Base-by-base conservation (phyloP, 768 basidiomycete species). In the Gelatoporia subvermispora region DNA sequence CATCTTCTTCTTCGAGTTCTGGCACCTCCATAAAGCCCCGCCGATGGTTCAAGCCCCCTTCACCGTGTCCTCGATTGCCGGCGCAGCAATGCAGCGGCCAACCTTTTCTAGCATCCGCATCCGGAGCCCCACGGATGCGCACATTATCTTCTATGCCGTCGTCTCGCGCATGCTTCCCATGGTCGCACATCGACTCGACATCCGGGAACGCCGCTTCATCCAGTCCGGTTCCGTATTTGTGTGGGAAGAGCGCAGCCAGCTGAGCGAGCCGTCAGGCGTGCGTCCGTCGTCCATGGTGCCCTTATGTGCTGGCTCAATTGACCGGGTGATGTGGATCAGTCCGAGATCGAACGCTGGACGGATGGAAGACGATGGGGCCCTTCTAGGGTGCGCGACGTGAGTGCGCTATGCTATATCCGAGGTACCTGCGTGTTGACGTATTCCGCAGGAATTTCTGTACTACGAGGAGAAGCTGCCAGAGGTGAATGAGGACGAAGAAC, bases 331-430 rank as follows among this genome's bases (percentile, higher is more conserved):
- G 9, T 38, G 16, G 17, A n/a, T 4, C 55, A 86, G 84, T 73
- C 85, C 49, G 85, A 84, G 37, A 86, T 89, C 31, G 85, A 88
- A 60, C 75, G 87, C 47, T 89, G 87, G 87, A 89, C 87, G 23
- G 87, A 88, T 59, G 86, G 60, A 17, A 55, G 56, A 35, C 72
- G 79, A 52, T 90, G 88, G 88, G 87, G 88, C 0, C 85, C 86
- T 4, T 86, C 84, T 59, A 77, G 85, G 37, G 85, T 88, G 41
- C 76, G 78, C 70, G 85, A 88, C 57, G 86, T 87, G 60, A 70
- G 79, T 47, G 16, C 7, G 15, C 28, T 35, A 13, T 16, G 3
- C 24, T 39, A 31, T 38, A 18, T n/a, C 24, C 37, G 13, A 36
- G 22, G 44, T 37, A 13, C 17, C 39, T 2, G 2, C 18, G 48